Conservation (phyloP, 805 yeast genomes). For the Blastobotrys chiropterorum region DNA sequence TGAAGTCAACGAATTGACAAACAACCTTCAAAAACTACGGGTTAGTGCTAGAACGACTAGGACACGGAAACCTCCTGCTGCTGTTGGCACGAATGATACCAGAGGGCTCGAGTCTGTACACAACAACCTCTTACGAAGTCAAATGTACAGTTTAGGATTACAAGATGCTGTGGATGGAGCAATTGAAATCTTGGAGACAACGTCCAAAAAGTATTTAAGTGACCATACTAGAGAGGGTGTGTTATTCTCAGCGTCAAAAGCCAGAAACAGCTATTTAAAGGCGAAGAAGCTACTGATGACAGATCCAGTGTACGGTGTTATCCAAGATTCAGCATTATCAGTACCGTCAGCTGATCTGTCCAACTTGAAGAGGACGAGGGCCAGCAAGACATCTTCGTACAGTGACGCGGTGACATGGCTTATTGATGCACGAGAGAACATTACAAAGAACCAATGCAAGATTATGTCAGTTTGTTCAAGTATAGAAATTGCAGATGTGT, state of each 20-base stretch:
- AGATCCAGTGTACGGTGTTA: slow-evolving; percentile 45
- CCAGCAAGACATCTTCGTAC: not conserved
- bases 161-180: slow-evolving; percentile 14
- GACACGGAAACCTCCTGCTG: not conserved
- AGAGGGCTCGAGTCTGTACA: slow-evolving; percentile 8
- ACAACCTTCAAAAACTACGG: not conserved
- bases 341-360: slow-evolving; percentile 34
- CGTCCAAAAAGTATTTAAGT: not conserved
- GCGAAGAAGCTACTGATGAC: slow-evolving; percentile 19
- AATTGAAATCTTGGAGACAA: slow-evolving; percentile 4
- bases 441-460: not conserved
- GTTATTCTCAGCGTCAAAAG: slow-evolving; percentile 12
- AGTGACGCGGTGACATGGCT: slow-evolving; percentile 7
- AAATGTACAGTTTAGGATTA: slow-evolving; percentile 12
- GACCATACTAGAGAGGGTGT: slow-evolving; percentile 9
- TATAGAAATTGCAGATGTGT: slow-evolving; percentile 13
- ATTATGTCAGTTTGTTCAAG: slow-evolving; percentile 9
- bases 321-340: slow-evolving; percentile 46
- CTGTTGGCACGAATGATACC: not conserved
- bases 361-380: slow-evolving; percentile 1
- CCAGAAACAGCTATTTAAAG: slow-evolving; percentile 13
- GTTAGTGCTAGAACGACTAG: not conserved
- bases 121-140: slow-evolving; percentile 9
- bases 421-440: slow-evolving; percentile 3
- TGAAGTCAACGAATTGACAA: not conserved